Base-by-base conservation (phyloP, 345 rosid genomes). In the Bretschneidera sinensis region DNA sequence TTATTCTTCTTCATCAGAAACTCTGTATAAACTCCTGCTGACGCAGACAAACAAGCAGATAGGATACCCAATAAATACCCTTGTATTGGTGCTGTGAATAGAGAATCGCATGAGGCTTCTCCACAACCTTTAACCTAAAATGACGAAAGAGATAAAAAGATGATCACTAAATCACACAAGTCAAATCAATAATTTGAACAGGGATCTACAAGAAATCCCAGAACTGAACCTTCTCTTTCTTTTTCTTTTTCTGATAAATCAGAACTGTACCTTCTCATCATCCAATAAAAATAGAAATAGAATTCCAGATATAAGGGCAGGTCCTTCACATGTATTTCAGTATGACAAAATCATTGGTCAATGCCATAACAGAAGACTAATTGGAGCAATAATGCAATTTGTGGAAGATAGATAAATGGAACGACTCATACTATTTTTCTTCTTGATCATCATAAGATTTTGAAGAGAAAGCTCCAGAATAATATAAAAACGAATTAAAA, bases 11-110 rank as follows among this genome's bases (percentile, higher is more conserved):
- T 90, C 97, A 94, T 88, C 71, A 90, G 77, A 74, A 85, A 94
- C 69, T 95, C 99, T 28, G 97, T 95, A 61, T 91, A 94, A 55
- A 95, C 91, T 58, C 99, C 99, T 2, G 97, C 99, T 33, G 83
- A 69, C 18, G 96, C 99, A 0, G 99, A 91, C 56, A 94, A 84
- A 75, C 86, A 83, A 67, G 99, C 99, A 61, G 96, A 91, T 33
- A 95, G 76, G 43, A 82, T 48, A 0, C 96, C 99, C 24, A 95
- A 66, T 89, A 88, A 33, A 68, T 91, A 91, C 5, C 97, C 99
- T 67, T 82, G 95, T 51, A 88, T 85, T 50, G 97, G 94, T 59
- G 99, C 90, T 34, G 96, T 81, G 76, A 95, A 88, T 39, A 88
- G 66, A 24, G 97, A 91, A 55, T 91, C 86, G 59, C 96, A 86